These are phyloP conservation scores for Tremella fuciformis DNA, from an alignment of 768 basidiomycete species.

Conservation along the genomic window DNA sequence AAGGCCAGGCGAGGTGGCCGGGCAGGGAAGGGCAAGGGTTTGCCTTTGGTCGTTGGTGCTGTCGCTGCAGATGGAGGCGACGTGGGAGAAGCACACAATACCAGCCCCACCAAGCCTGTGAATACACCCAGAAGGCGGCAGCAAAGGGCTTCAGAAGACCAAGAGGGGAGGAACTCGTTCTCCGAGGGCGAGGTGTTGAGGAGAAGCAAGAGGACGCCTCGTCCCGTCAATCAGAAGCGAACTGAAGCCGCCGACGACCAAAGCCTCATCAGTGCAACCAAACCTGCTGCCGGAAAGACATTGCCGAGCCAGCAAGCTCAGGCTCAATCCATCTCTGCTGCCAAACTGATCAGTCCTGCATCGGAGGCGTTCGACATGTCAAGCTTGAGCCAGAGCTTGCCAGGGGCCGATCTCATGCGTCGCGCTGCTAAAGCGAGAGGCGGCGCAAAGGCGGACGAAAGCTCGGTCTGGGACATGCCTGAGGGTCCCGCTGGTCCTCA, in stretches of 20 bases:
- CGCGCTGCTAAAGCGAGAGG: slow-evolving; percentile 15
- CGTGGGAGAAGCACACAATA: too few relatives aligned
- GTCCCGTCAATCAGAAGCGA: too few relatives aligned
- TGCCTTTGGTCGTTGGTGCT: too few relatives aligned
- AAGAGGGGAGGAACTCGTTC: too few relatives aligned
- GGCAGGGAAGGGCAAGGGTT: too few relatives aligned
- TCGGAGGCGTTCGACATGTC: slow-evolving; percentile 3
- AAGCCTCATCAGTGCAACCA: neutral
- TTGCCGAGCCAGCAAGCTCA: neutral
- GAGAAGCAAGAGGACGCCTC: too few relatives aligned
- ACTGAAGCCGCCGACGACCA: neutral
- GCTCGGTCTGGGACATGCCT: slow-evolving; percentile 42
- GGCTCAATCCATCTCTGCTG: neutral
- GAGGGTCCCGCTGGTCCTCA: slow-evolving; percentile 15
- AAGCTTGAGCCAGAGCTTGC: neutral
- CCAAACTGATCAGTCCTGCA: neutral
- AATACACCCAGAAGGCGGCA: too few relatives aligned
- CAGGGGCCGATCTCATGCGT: neutral
- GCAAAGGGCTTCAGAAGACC: too few relatives aligned
- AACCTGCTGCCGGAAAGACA: neutral
- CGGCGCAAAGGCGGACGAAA: slow-evolving; percentile 27
- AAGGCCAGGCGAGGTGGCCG: too few relatives aligned
- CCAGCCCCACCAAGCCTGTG: too few relatives aligned
- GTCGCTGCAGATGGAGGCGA: too few relatives aligned
- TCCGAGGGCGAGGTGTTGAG: too few relatives aligned